Percentiles rank a stretch among this genome's conserved stretches.
These are phyloP conservation scores for Pseudonectria buxi DNA, from an alignment of 2,329 filamentous ascomycete genomes.

Conservation along the genomic window DNA sequence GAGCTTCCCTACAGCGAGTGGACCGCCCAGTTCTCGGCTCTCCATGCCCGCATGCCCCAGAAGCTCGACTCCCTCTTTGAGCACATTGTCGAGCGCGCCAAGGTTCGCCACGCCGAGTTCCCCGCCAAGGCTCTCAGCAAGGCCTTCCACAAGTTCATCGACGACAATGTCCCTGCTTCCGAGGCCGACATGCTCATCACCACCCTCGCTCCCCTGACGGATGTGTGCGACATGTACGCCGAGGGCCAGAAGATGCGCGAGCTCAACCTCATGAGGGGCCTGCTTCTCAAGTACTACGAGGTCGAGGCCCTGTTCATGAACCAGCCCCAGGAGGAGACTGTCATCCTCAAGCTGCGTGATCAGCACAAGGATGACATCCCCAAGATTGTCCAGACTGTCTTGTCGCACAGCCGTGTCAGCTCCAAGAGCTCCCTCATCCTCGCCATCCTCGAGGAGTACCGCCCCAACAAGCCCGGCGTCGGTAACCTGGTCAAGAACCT, in stretches of 20 bases:
- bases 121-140: conserved; percentile 82
- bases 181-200: conserved; percentile 70
- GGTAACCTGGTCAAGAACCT: conserved; percentile 87
- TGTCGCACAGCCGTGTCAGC: conserved; percentile 87
- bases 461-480: conserved; percentile 84
- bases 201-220: conserved; percentile 67
- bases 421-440: conserved; percentile 92
- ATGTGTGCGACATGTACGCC: conserved; percentile 71
- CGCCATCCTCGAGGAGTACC: conserved; percentile 88
- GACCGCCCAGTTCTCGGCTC: conserved; percentile 88
- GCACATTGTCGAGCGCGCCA: conserved; percentile 79
- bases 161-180: conserved; percentile 68
- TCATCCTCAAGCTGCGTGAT: conserved; percentile 87
- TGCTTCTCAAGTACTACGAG: conserved; percentile 76
- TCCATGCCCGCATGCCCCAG: conserved; percentile 95
- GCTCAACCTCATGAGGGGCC: conserved; percentile 68
- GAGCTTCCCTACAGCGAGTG: conserved; percentile 95
- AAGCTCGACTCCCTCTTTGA: conserved; percentile 79
- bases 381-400: conserved; percentile 78
- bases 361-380: conserved; percentile 89
- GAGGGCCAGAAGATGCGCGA: conserved; percentile 91
- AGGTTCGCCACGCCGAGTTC: conserved; percentile 75
- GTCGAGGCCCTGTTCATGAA: conserved; percentile 86
- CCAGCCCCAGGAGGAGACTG: conserved; percentile 85
- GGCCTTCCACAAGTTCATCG: conserved; percentile 79